Evolutionary conservation across 1,284 basidiomycete species (phyloP), one percentile per base, ranked within the genome.

Genomic region (Athelia sp.): DNA sequence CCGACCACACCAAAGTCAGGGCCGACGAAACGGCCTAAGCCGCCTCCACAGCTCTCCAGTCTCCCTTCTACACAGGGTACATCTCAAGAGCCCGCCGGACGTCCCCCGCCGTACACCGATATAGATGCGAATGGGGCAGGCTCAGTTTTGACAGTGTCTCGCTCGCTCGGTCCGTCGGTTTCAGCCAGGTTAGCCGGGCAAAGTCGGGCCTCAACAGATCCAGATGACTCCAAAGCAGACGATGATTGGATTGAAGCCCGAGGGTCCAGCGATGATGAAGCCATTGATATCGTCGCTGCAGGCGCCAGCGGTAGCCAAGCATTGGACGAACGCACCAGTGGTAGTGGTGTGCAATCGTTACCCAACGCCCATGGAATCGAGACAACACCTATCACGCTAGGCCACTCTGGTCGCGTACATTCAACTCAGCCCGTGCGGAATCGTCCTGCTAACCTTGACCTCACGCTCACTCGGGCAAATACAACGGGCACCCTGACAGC

Each of bases 311-410:
- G 88, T 13, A 85, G 86, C 58, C 85, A 84, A 58, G 81, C 83
- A 22, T 63, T 91, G 48, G 89, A 91, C 58, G 88, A 91, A 62
- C 79, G 88, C 24, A 91, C 88, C 0, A 90, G 88, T 61, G 73
- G 81, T 14, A 72, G 71, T 45, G n/a, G n/a, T n/a, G n/a, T n/a
- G n/a, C 61, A 61, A 4, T 49, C 24, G 13, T 64, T 72, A 23
- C 66, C 67, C 3, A 62, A 71, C 17, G 64, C 62, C 47, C 36
- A 40, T 21, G 36, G 36, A 40, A 59, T 52, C 35, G 47, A 52
- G n/a, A 44, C 58, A 15, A 51, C 56, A 4, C 34, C 23, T 51
- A 54, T 34, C 53, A 54, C 34, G 19, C 40, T 23, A 21, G 43
- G 43, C 43, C 6, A 40, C n/a, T 4, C n/a, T n/a, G 19, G 36